Percentiles rank a stretch among this genome's conserved stretches.
Evolutionary conservation across 2,329 filamentous ascomycete species (phyloP).

Genomic region (Ilyonectria destructans): DNA sequence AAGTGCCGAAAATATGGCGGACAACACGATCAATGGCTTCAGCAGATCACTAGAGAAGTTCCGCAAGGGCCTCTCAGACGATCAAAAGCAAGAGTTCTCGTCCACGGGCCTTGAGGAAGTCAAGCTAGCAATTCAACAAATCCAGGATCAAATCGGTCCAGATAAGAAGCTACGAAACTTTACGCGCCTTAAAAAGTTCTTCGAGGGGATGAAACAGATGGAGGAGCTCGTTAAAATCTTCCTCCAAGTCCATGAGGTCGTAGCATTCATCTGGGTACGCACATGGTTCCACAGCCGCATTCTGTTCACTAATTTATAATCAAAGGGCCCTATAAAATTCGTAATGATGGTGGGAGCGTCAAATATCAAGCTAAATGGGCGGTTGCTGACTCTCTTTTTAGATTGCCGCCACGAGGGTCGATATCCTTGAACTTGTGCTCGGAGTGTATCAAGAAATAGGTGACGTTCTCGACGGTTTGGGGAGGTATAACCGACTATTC

Average conservation of each 20-base stretch:
- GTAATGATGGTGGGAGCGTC: not conserved
- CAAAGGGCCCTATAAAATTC: not conserved
- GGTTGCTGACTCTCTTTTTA: not conserved
- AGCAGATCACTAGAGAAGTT: not conserved
- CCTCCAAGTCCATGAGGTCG: not conserved
- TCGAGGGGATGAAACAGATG: slow-evolving; percentile 2
- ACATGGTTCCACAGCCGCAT: not conserved
- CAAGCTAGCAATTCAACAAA: not conserved
- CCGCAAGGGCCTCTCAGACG: not conserved
- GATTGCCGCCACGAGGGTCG: not conserved
- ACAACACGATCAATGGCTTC: not conserved
- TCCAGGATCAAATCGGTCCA: not conserved
- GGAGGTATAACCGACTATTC: not conserved
- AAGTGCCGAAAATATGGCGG: not conserved
- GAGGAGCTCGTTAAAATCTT: slow-evolving; percentile 1
- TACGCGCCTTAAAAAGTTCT: not conserved
- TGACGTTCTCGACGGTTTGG: not conserved
- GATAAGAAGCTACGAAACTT: not conserved
- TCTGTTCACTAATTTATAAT: not conserved
- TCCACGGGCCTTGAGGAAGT: not conserved
- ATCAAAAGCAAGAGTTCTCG: not conserved
- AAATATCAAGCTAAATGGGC: not conserved
- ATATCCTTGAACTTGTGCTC: not conserved
- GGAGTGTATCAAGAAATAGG: not conserved
- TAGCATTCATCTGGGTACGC: not conserved